phyloP scores from a whole-genome alignment of 306 rosid genomes.

The Vicia villosa region DNA sequence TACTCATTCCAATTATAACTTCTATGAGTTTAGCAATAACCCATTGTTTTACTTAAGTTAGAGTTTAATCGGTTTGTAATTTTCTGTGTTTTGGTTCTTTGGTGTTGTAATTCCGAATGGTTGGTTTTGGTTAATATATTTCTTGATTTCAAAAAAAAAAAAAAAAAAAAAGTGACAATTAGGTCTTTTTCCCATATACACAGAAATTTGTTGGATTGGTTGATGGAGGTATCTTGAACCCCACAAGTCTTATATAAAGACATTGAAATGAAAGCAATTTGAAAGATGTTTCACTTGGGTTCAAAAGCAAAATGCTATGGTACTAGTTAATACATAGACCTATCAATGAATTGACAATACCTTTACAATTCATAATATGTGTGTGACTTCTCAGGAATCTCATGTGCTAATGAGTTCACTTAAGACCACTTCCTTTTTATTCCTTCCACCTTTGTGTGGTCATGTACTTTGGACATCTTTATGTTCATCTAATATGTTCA shows the following conservation, averaged over 20 bases:
- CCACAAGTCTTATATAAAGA: slow-evolving; percentile 33
- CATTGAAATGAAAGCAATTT: slow-evolving; percentile 35
- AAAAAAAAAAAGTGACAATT: too few species aligned
- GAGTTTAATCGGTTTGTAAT: too few species aligned
- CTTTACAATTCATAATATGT: slow-evolving; percentile 28
- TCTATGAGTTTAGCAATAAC: too few species aligned
- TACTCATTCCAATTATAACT: too few species aligned
- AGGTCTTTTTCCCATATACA: background rate
- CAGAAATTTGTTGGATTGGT: slow-evolving; percentile 33
- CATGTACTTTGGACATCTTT: background rate
- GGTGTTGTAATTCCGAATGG: too few species aligned
- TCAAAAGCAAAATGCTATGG: slow-evolving; percentile 19
- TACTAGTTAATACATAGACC: slow-evolving; percentile 7
- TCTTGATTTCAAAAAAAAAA: too few species aligned
- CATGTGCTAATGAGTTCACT: slow-evolving; percentile 32
- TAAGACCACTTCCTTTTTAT: slow-evolving; percentile 1
- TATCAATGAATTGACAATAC: slow-evolving; percentile 42
- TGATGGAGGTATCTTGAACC: slow-evolving; percentile 22
- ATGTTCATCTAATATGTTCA: background rate
- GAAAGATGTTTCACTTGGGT: slow-evolving; percentile 29
- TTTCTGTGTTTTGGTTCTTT: too few species aligned
- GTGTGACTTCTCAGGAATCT: slow-evolving; percentile 34
- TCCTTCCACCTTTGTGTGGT: slow-evolving; percentile 22
- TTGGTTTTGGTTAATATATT: too few species aligned
- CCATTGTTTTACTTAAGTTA: too few species aligned